A percentile compares a stretch with the other conserved stretches of the same genome.
Conservation (phyloP, 345 rosid genomes). For the Garcia nutans region DNA sequence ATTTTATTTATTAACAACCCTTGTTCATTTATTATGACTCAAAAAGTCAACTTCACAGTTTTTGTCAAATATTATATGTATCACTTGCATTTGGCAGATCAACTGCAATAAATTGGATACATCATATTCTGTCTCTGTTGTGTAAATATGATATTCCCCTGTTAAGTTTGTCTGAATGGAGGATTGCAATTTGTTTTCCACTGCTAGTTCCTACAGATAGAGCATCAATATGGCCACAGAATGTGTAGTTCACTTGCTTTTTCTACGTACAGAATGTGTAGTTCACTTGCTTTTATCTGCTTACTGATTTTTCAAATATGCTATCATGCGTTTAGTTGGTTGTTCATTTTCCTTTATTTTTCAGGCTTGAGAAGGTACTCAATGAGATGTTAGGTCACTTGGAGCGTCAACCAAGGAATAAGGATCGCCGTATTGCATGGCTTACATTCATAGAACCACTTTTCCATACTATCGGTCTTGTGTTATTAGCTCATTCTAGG, state of each 20-base stretch:
- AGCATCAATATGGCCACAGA: not conserved
- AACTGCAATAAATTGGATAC: not conserved
- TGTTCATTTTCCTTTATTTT: not conserved
- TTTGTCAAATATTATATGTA: not conserved
- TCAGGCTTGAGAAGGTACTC: conserved; percentile 70
- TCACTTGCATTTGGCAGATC: too few relatives aligned
- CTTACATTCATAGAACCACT: conserved; percentile 65
- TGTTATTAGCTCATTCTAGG: conserved; percentile 74
- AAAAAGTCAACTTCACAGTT: not conserved
- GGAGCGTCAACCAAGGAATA: conserved; percentile 84
- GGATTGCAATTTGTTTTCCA: not conserved
- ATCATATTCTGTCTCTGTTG: not conserved
- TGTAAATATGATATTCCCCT: not conserved
- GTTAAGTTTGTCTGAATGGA: not conserved
- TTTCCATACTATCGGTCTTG: conserved; percentile 57
- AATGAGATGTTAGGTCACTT: conserved; percentile 79
- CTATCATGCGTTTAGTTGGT: not conserved
- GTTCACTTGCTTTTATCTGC: not conserved
- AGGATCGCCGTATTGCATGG: conserved; percentile 66
- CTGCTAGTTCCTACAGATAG: not conserved
- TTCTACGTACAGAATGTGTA: not conserved
- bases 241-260: not conserved
- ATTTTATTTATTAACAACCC: too few relatives aligned
- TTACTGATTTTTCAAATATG: not conserved
- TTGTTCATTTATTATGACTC: not conserved